Evolutionary conservation across 768 basidiomycete genomes (phyloP), one percentile per base, ranked within the genome.

Genomic region (Psilocybe sp.): DNA sequence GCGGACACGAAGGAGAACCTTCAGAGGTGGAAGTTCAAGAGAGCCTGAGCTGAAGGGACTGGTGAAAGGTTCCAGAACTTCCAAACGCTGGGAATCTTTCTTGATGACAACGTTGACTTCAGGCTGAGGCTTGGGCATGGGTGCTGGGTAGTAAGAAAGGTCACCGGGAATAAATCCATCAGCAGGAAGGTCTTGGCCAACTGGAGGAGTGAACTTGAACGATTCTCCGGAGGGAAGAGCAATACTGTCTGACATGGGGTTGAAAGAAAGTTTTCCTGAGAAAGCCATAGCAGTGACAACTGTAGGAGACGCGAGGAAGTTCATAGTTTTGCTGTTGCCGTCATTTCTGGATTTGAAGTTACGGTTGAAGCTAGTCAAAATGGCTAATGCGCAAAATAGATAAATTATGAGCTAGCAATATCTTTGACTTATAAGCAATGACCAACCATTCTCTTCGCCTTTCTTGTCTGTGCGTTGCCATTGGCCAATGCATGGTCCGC

Each of bases 401-500:
- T 19, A 18, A 12, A 40, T 5, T 14, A 11, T 10, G 32, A 10
- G 35, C 34, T 38, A 13, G 10, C 11, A 37, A 31, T 11, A 13
- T 8, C 19, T 16, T 16, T n/a, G 44, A 44, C 32, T 15, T n/a
- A 46, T 28, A 7, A 3, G 23, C 28, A 39, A 6, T 20, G 12
- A 66, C 76, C 46, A 52, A 92, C 92, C 92, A 66, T 98, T 98
- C 62, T 96, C 89, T 67, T 97, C 89, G 40, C 80, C 85, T 62
- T 89, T 80, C 61, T 86, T 84, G 55, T 92, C 93, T 40, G 86
- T 83, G 20, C 97, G 83, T 64, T 98, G 93, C 97, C 97, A 99
- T 84, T 98, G 96, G 40, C 97, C 97, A 59, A 98, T 99, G 65
- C 97, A 99, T 19, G 97, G 97, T 45, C 97, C 97, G 58, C 97